Conservation (phyloP, 192 early-diverging fungal genomes). For the Paraglomus brasilianum region DNA sequence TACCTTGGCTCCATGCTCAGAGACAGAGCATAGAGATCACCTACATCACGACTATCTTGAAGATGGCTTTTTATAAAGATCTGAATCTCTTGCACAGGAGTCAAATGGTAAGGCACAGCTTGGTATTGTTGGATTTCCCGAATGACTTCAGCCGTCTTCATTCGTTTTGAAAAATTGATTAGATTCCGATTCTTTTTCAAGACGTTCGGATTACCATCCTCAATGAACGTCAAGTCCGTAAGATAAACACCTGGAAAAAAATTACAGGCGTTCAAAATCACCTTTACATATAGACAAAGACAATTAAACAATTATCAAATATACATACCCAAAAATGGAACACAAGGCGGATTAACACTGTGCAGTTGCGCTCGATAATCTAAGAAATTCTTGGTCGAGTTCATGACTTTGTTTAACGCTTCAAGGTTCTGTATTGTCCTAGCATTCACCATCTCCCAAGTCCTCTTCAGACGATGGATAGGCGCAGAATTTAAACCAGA, state of each 20-base stretch:
- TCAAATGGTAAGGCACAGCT: constrained; percentile 78
- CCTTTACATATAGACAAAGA: too few species aligned
- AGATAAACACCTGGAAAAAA: constrained; percentile 71
- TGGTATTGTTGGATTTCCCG: constrained; percentile 93
- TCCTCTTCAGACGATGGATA: constrained; percentile 84
- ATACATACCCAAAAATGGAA: constrained; percentile 67
- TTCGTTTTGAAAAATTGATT: constrained; percentile 93
- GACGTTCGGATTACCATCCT: constrained; percentile 86
- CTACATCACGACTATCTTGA: constrained; percentile 66
- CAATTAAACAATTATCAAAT: neutral
- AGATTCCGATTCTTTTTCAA: constrained; percentile 61
- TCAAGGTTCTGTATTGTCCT: constrained; percentile 60
- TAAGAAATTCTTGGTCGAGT: constrained; percentile 78
- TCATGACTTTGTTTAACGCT: constrained; percentile 73
- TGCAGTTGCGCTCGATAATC: constrained; percentile 83
- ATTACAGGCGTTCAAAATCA: neutral
- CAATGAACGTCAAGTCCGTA: constrained; percentile 91
- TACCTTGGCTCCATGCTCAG: constrained; percentile 81
- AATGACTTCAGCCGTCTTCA: constrained; percentile 87
- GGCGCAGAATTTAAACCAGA: constrained; percentile 87
- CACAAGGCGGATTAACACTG: constrained; percentile 78
- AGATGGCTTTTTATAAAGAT: constrained; percentile 69
- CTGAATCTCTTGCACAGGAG: constrained; percentile 83
- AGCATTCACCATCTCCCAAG: constrained; percentile 76
- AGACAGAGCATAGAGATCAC: constrained; percentile 76